Conservation (phyloP, 202 grass and related monocot species). For the Setaria viridis region DNA sequence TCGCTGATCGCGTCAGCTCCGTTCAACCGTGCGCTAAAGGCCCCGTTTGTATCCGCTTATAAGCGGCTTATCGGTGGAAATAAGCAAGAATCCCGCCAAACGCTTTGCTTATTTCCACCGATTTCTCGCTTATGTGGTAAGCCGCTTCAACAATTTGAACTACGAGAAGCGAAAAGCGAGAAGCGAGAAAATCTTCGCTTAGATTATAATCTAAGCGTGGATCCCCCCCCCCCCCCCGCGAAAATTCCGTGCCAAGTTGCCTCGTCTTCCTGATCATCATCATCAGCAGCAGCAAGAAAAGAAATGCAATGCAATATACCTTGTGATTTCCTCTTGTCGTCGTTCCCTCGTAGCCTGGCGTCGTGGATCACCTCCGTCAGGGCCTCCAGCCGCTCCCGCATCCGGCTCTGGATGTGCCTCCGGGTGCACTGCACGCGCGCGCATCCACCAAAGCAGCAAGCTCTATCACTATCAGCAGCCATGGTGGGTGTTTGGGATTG, state of each 20-base stretch:
- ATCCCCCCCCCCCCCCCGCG: too few relatives aligned
- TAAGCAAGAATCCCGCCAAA: too few relatives aligned
- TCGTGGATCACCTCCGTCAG: constrained; percentile 66
- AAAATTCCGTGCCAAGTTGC: not conserved
- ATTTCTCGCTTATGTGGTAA: too few relatives aligned
- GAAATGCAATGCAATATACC: not conserved
- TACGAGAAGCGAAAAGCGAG: too few relatives aligned
- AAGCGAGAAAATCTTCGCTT: too few relatives aligned
- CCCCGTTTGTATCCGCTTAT: too few relatives aligned
- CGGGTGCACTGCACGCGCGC: constrained; percentile 57
- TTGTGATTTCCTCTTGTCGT: constrained; percentile 44
- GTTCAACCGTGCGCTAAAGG: not conserved
- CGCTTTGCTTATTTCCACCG: too few relatives aligned
- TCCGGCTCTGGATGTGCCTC: constrained; percentile 78
- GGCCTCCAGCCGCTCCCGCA: constrained; percentile 63
- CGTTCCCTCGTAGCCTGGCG: constrained; percentile 59
- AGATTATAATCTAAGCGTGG: too few relatives aligned
- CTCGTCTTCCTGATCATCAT: not conserved
- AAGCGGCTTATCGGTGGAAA: too few relatives aligned
- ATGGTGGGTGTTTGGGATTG: not conserved
- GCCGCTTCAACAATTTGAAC: too few relatives aligned
- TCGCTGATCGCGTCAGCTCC: not conserved
- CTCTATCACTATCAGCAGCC: not conserved
- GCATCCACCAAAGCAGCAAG: too few relatives aligned
- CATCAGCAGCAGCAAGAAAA: not conserved